phyloP scores from a whole-genome alignment of 345 rosid genomes.

The Lumnitzera racemosa region DNA sequence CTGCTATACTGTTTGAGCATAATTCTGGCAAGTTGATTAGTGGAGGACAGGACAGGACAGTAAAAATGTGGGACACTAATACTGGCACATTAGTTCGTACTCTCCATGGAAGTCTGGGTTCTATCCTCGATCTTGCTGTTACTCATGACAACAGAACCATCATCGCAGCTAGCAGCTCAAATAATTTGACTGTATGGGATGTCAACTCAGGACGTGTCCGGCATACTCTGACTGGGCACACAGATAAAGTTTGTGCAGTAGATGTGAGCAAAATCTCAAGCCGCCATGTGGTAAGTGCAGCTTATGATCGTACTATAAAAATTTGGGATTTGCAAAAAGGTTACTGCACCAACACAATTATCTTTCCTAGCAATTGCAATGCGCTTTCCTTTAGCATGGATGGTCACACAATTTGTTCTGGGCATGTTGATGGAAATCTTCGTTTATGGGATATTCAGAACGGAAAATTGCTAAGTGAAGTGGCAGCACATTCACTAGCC shows the following conservation, averaged over 20 bases:
- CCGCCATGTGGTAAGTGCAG: conserved; percentile 82
- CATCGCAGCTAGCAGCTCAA: conserved; percentile 94
- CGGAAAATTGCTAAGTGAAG: conserved; percentile 77
- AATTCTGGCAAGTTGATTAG: conserved; percentile 67
- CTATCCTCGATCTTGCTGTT: conserved; percentile 76
- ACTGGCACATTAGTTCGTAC: conserved; percentile 58
- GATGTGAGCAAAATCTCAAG: conserved; percentile 88
- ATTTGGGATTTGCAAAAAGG: conserved; percentile 97
- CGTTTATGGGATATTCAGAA: conserved; percentile 92
- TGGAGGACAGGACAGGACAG: conserved; percentile 83
- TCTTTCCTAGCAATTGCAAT: conserved; percentile 88
- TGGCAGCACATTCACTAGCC: conserved; percentile 80
- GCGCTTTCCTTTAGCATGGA: conserved; percentile 74
- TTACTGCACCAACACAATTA: conserved; percentile 83
- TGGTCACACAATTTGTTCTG: conserved; percentile 88
- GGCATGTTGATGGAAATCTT: conserved; percentile 93
- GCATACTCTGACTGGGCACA: conserved; percentile 87
- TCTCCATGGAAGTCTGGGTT: conserved; percentile 76
- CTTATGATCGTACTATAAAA: conserved; percentile 94
- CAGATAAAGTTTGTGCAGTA: conserved; percentile 85
- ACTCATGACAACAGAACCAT: conserved; percentile 77
- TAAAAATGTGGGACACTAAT: conserved; percentile 87
- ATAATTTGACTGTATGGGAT: conserved; percentile 93
- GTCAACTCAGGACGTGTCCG: conserved; percentile 62
- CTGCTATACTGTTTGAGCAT: conserved; percentile 67